Evolutionary conservation across 345 rosid genomes (phyloP), one percentile per base, ranked within the genome.

Genomic region (Citrus hindsii): DNA sequence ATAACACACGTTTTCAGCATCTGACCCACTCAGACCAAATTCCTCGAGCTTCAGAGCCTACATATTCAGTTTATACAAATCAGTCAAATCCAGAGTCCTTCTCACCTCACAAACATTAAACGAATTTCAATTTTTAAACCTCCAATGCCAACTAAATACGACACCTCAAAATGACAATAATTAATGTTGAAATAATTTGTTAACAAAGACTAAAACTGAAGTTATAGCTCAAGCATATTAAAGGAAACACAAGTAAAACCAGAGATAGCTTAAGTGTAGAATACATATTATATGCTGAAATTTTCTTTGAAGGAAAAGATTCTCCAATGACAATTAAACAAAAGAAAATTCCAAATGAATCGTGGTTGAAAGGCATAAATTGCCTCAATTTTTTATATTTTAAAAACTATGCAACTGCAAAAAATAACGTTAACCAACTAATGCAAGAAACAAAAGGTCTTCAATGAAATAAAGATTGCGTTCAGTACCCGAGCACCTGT

Each of bases 401-500:
- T 19, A 67, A 32, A 71, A 66, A 42, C 65, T 32, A 32, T 42
- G 59, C 42, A 21, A 19, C 56, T 5, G 13, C 2, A 9, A 22
- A 28, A 62, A 74, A 25, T 59, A 32, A 58, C 25, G 35, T 66
- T 19, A 67, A 18, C 4, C 9, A 9, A 67, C 22, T 25, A 53
- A n/a, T 10, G 55, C 72, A 71, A 76, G 67, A 66, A 72, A 72
- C 28, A 73, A 46, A 67, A 71, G 51, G 73, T n/a, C 67, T 40
- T 71, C 25, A n/a, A 42, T 42, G 19, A 56, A 73, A 42, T 67
- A 74, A 85, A 86, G 84, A 86, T 74, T 77, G 76, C 79, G 76
- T 87, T 72, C 84, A 86, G 75, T 96, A 96, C 99, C 98, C 94
- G 92, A 87, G 99, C 99, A 88, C 99, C 99, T 75, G 98, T 94